Evolutionary conservation across 108 stramenopile genomes (phyloP).

Genomic region (Hondaea fermentalgiana): DNA sequence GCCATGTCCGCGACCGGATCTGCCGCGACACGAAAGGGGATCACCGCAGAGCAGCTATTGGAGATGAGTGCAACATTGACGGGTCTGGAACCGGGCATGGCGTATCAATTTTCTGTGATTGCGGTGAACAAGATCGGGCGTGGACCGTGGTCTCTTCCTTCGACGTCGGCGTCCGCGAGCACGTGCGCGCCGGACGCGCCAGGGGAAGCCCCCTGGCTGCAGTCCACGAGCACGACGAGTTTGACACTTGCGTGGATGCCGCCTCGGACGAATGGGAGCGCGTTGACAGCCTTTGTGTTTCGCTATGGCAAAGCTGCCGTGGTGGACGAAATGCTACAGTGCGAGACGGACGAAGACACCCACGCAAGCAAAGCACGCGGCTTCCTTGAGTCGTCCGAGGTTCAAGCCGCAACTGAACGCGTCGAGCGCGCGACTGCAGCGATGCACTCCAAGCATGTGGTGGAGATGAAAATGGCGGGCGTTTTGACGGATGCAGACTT

Average conservation of each 20-base stretch:
- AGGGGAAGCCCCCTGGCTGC: background rate
- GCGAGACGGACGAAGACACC: background rate
- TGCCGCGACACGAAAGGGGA: background rate
- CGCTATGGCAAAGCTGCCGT: background rate
- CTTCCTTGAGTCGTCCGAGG: background rate
- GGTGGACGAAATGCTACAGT: background rate
- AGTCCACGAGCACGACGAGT: background rate
- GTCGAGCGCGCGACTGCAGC: background rate
- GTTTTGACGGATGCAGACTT: background rate
- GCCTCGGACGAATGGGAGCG: background rate
- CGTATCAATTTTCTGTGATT: background rate
- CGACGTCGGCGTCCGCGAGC: background rate
- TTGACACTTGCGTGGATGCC: background rate
- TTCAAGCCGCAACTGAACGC: background rate
- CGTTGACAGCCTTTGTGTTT: background rate
- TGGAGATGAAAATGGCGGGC: background rate
- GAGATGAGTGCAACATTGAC: background rate
- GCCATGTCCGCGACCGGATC: background rate
- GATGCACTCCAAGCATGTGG: background rate
- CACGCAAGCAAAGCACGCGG: background rate
- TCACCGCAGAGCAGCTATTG: background rate
- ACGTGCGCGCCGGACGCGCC: background rate
- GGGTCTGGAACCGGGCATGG: constrained; percentile 9
- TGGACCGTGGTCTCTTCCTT: background rate
- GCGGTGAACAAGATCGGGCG: background rate